Conservation (phyloP, 1,284 basidiomycete genomes). For the Cystobasidium slooffiae region DNA sequence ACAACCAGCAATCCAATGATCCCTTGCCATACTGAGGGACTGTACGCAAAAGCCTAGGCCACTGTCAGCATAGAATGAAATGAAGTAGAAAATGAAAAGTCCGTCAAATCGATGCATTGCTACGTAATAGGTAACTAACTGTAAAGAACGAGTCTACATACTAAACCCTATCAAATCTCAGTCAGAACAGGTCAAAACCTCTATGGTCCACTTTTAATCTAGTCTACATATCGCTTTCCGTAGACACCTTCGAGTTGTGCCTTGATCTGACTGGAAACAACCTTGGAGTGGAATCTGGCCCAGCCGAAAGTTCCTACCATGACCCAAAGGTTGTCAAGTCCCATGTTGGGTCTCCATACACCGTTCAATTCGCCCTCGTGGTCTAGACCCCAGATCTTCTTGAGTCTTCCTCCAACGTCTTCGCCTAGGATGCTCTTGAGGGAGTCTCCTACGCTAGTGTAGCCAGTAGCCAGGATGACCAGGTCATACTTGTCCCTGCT, state of each 20-base stretch:
- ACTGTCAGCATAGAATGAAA: too few species aligned
- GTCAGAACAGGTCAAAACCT: background rate
- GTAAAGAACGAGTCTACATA: background rate
- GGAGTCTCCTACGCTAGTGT: constrained; percentile 8
- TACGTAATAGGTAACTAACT: background rate
- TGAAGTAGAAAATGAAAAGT: too few species aligned
- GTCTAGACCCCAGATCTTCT: constrained; percentile 28
- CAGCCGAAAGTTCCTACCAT: constrained; percentile 20
- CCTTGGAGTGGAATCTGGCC: constrained; percentile 19
- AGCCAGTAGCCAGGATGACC: constrained; percentile 21
- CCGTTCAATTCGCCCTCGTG: constrained; percentile 28
- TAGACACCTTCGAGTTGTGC: constrained; percentile 21
- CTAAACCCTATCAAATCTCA: background rate
- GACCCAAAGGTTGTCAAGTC: constrained; percentile 20
- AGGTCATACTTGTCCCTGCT: constrained; percentile 10
- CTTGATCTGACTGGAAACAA: constrained; percentile 21
- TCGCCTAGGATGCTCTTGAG: constrained; percentile 14
- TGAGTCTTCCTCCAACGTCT: constrained; percentile 7
- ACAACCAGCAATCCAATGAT: too few species aligned
- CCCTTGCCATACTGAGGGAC: too few species aligned
- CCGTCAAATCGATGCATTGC: too few species aligned
- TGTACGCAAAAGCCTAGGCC: too few species aligned
- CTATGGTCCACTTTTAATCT: background rate
- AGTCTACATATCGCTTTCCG: constrained; percentile 18
- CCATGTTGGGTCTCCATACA: constrained; percentile 19